Conservation (phyloP, 1,284 basidiomycete species). For the Baeospora myosura region DNA sequence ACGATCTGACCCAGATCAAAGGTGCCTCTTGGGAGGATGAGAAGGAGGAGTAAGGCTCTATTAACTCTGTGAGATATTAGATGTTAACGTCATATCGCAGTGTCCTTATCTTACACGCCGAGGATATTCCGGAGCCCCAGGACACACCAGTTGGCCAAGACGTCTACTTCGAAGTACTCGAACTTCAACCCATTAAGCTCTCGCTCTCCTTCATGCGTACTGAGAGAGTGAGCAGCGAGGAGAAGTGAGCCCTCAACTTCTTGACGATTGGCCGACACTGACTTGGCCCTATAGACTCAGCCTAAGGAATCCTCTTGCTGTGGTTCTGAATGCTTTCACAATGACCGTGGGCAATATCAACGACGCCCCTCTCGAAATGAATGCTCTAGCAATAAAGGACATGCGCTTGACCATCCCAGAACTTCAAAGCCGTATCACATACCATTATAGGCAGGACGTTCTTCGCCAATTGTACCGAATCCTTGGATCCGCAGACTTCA, state of each 20-base stretch:
- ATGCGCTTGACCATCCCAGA: slow-evolving; percentile 85
- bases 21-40: slow-evolving; percentile 84
- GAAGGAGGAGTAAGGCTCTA: slow-evolving; percentile 58
- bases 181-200: slow-evolving; percentile 90
- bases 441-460: slow-evolving; percentile 94
- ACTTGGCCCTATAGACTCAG: slow-evolving; percentile 46
- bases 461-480: slow-evolving; percentile 94
- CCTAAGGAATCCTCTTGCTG: slow-evolving; percentile 88
- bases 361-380: slow-evolving; percentile 92
- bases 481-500: slow-evolving; percentile 94
- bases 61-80: slow-evolving; percentile 5
- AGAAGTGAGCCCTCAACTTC: slow-evolving; percentile 57
- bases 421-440: slow-evolving; percentile 77
- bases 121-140: slow-evolving; percentile 76
- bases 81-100: slow-evolving; percentile 31
- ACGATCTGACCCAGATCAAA: slow-evolving; percentile 88
- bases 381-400: slow-evolving; percentile 92
- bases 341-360: slow-evolving; percentile 98
- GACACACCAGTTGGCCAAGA: slow-evolving; percentile 62
- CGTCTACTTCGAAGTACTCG: slow-evolving; percentile 95
- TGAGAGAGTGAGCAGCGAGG: slow-evolving; percentile 86
- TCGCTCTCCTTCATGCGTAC: slow-evolving; percentile 97
- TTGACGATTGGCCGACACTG: slow-evolving; percentile 4
- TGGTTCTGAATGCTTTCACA: slow-evolving; percentile 89
- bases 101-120: slow-evolving; percentile 69